Evolutionary conservation across 139 green algal species (phyloP), one percentile per base, ranked within the genome.

Genomic region (Chlorella sp.): DNA sequence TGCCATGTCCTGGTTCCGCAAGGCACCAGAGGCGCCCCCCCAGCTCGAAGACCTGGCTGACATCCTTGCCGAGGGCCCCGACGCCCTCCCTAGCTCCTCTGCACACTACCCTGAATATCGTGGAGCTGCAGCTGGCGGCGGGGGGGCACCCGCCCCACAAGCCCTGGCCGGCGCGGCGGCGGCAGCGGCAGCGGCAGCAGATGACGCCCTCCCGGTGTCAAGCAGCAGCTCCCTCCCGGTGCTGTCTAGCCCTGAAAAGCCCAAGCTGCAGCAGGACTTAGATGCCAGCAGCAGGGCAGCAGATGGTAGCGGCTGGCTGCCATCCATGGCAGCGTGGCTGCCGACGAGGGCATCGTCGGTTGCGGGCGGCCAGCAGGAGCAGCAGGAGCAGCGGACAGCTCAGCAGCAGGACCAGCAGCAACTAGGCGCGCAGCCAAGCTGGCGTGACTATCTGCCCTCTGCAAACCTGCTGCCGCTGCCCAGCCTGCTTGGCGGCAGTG

Each of bases 41-140:
- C 56, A 75, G 26, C 69, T 86, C 4, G 81, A 86, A 0, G 81
- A 86, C 17, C 30, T 86, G 21, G 81, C 80, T 3, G 60, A 25
- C 26, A 36, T 86, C 2, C n/a, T 86, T 36, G 62, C 65, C 1
- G 81, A 81, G 38, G 26, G 32, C 30, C 55, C 74, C 51, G 51
- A 60, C 5, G 30, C 47, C 3, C 39, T 34, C 16, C 44, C 28
- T 26, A 26, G 28, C 16, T 9, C 15, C 17, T 2, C 18, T 17
- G 7, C 73, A 26, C 15, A 7, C 69, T 57, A 15, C 36, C 20
- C 34, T 15, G 34, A 30, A 15, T 2, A 15, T 32, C 17, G 9
- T 11, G 15, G 65, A 2, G 30, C 23, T 9, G 30, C 65, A 44
- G 65, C 28, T 26, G 28, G n/a, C 13, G 64, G 28, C 28, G 64